Evolutionary conservation across 192 early-diverging fungal genomes (phyloP).

Genomic region (Oehlia diaphana): DNA sequence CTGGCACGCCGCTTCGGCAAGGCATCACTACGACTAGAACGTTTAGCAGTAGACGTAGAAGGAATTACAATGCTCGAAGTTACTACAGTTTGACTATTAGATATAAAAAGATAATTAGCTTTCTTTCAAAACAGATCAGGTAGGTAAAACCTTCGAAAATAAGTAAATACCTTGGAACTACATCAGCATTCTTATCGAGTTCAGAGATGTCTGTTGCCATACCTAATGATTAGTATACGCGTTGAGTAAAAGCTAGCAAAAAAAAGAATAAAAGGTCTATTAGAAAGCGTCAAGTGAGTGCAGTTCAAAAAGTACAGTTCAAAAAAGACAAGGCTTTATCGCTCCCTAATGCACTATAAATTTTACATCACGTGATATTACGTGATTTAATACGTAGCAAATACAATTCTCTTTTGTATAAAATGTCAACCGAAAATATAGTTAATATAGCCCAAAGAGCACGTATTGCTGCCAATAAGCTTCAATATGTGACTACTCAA

Average conservation of each 20-base stretch:
- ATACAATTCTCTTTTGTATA: too few species aligned
- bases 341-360: too few species aligned
- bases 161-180: neutral
- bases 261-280: slow-evolving; percentile 24
- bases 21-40: slow-evolving; percentile 7
- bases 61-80: slow-evolving; percentile 19
- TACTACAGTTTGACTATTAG: slow-evolving; percentile 8
- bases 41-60: neutral
- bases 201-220: neutral
- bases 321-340: too few species aligned
- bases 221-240: neutral
- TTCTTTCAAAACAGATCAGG: neutral
- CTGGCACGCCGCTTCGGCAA: slow-evolving; percentile 13
- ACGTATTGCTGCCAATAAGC: slow-evolving; percentile 69
- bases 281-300: too few species aligned
- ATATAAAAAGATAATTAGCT: neutral
- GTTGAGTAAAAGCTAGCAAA: too few species aligned
- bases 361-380: too few species aligned
- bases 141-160: neutral
- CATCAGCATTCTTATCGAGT: neutral
- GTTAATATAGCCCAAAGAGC: slow-evolving; percentile 33
- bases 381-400: too few species aligned
- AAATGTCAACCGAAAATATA: too few species aligned
- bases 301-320: too few species aligned
- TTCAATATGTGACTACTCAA: slow-evolving; percentile 66